Evolutionary conservation across 331 rosid genomes (phyloP), one percentile per base, ranked within the genome.

Genomic region (Saraca asoca): DNA sequence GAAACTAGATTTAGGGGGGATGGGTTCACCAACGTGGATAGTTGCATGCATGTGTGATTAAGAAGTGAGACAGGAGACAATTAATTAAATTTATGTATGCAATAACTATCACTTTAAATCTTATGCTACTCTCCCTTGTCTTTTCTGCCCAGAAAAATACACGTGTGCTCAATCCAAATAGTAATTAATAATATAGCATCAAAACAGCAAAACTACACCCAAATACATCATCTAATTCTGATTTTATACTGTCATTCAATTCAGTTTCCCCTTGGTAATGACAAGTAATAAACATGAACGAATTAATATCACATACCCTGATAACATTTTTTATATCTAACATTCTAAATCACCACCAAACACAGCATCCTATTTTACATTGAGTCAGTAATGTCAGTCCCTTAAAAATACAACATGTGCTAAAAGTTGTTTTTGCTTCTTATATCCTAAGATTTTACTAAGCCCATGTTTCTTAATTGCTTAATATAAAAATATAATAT

Each of bases 71-170:
- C 7, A 61, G 65, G 33, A 31, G n/a, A 9, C 12, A 0, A 44
- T 24, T 24, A 64, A 44, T 38, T 37, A 43, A 63, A 33, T 19
- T 7, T 5, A 67, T 33, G 51, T n/a, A 75, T 20, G 33, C 43
- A 73, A 34, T 43, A 52, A 35, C 49, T 58, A 50, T 51, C 43
- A 66, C 11, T 18, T 7, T 42, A 18, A 43, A 14, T 9, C 39
- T 11, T 18, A 5, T 13, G 12, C 12, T 0, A 42, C 20, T 9
- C 12, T 37, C 38, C 44, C 45, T n/a, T n/a, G n/a, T n/a, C n/a
- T n/a, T n/a, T n/a, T n/a, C n/a, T n/a, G n/a, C 31, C 45, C 51
- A 0, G 10, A 14, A 35, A 50, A 51, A 41, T 8, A 24, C 1
- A 24, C 3, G 59, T 16, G 12, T 62, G 37, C 11, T 48, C 14